Conservation (phyloP, 2,329 filamentous ascomycete species). For the Zymoseptoria brevis region DNA sequence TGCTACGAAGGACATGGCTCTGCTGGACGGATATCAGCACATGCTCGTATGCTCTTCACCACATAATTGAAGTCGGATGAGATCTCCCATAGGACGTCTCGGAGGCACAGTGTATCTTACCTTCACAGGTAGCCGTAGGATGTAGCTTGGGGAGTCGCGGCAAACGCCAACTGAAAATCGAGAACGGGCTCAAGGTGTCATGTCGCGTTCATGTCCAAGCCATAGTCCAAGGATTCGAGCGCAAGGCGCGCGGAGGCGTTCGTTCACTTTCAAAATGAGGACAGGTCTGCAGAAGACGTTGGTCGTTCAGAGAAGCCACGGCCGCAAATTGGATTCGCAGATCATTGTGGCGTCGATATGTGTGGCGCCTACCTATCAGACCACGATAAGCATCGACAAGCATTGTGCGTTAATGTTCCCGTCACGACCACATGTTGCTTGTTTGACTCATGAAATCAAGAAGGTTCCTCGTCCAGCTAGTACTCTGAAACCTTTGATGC, state of each 20-base stretch:
- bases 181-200: not conserved
- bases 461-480: not conserved
- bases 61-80: too few species aligned
- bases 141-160: not conserved
- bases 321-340: not conserved
- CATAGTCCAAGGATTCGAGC: not conserved
- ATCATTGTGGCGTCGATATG: not conserved
- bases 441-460: not conserved
- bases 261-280: not conserved
- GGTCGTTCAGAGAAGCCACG: not conserved
- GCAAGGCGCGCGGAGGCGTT: not conserved
- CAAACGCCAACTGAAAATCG: not conserved
- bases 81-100: too few species aligned
- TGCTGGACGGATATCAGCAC: not conserved
- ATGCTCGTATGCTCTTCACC: not conserved
- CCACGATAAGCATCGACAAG: not conserved
- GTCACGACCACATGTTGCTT: not conserved
- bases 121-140: too few species aligned
- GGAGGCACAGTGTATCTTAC: too few species aligned
- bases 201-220: not conserved
- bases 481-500: not conserved
- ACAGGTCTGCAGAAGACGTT: not conserved
- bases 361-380: not conserved
- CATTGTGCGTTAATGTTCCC: not conserved
- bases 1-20: conserved; percentile 25